Conservation (phyloP, 2,329 filamentous ascomycete species). For the Trichoderma oligosporum region DNA sequence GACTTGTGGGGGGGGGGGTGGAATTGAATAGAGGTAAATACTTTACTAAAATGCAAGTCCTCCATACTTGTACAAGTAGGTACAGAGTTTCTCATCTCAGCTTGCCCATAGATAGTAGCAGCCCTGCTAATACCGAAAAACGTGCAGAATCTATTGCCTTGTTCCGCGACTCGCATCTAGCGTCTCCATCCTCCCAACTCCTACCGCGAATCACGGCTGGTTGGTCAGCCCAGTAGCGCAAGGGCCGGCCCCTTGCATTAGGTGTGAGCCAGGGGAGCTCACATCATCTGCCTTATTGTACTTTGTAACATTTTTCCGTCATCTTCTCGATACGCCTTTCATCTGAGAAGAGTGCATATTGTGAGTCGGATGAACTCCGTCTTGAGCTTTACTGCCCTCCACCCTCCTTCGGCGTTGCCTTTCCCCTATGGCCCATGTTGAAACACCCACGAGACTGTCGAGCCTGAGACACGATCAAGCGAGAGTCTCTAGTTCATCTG, state of each 20-base stretch:
- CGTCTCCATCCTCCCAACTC: neutral
- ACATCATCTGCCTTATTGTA: neutral
- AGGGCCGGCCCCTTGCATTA: neutral
- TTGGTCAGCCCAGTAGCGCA: neutral
- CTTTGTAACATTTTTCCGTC: neutral
- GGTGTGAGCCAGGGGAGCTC: neutral
- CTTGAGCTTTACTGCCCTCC: constrained; percentile 13
- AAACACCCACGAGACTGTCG: constrained; percentile 10
- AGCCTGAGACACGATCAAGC: neutral
- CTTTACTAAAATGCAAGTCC: no score
- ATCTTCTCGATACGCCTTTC: neutral
- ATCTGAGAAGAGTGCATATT: neutral
- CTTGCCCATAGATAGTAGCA: no score
- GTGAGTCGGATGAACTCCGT: neutral
- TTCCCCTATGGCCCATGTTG: constrained; percentile 3
- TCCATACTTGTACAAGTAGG: no score
- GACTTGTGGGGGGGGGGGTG: no score
- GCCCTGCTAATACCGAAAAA: neutral
- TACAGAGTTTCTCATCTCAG: no score
- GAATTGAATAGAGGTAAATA: no score
- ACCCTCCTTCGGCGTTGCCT: neutral
- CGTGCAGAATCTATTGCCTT: neutral
- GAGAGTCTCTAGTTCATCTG: neutral
- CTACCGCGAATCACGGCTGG: neutral
- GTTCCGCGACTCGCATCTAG: no score